Conservation (phyloP, 192 early-diverging fungal genomes). For the Podila minutissima region DNA sequence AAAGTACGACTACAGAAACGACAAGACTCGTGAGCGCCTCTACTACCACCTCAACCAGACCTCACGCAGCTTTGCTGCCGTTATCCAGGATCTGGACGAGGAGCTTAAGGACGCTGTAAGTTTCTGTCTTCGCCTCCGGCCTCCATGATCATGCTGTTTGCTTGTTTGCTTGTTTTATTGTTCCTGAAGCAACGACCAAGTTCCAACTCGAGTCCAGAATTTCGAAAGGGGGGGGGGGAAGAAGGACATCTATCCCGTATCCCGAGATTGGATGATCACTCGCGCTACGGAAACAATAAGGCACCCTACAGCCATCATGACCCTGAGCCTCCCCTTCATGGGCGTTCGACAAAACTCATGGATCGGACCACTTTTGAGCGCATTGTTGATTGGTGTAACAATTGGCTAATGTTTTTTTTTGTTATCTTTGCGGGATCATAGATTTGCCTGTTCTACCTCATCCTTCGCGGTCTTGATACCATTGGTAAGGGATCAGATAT, state of each 20-base stretch:
- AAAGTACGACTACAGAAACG: slow-evolving; percentile 60
- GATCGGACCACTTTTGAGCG: no score
- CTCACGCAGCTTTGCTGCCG: slow-evolving; percentile 95
- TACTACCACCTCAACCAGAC: slow-evolving; percentile 95
- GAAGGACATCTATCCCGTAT: no score
- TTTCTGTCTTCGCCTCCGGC: background rate
- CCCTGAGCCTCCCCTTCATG: no score
- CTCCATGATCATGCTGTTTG: background rate
- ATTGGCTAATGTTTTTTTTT: background rate
- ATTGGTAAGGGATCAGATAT: slow-evolving; percentile 59
- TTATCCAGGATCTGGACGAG: slow-evolving; percentile 89
- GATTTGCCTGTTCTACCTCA: slow-evolving; percentile 96
- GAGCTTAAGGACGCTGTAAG: slow-evolving; percentile 79
- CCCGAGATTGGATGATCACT: no score
- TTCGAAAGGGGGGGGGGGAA: no score
- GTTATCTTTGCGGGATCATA: slow-evolving; percentile 28
- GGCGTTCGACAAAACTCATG: no score
- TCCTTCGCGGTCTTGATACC: slow-evolving; percentile 96
- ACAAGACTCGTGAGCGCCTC: slow-evolving; percentile 72
- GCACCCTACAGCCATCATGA: no score
- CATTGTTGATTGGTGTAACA: no score
- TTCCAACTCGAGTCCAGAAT: no score
- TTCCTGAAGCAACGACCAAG: no score
- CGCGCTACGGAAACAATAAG: no score
- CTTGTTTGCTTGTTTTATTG: no score